These are phyloP conservation scores for Pelargonium myrrhifolium DNA, from an alignment of 441 rosid genomes.

Conservation along the genomic window DNA sequence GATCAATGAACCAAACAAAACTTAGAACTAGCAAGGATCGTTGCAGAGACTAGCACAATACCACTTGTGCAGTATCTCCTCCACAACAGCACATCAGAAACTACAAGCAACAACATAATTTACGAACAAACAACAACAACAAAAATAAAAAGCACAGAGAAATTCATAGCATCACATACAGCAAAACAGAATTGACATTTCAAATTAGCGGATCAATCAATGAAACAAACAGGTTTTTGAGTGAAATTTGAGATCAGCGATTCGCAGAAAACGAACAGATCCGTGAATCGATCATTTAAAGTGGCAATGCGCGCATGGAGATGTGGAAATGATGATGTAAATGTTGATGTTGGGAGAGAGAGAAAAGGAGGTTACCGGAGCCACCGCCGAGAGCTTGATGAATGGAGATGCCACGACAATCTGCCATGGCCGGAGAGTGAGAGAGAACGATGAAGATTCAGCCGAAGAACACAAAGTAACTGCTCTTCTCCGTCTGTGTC, in stretches of 20 bases:
- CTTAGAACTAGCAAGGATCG: conserved; percentile 18
- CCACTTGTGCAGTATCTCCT: conserved; percentile 44
- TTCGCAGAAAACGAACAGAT: neutral
- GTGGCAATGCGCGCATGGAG: neutral
- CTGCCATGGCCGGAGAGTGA: conserved; percentile 39
- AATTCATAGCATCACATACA: conserved; percentile 7
- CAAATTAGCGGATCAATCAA: neutral
- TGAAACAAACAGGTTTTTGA: neutral
- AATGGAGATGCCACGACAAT: conserved; percentile 41
- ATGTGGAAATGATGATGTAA: neutral
- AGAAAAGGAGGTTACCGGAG: conserved; percentile 37
- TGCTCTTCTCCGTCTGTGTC: neutral
- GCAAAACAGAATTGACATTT: neutral
- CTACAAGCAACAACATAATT: conserved; percentile 25
- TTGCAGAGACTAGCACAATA: conserved; percentile 41
- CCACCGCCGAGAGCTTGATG: conserved; percentile 60
- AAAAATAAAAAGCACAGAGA: neutral
- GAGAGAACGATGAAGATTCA: neutral
- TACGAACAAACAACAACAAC: too few species aligned
- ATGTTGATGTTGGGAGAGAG: neutral
- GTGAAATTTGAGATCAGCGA: neutral
- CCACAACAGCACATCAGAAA: conserved; percentile 66
- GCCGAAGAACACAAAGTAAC: neutral
- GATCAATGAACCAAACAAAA: neutral
- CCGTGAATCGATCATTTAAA: neutral